Conservation (phyloP, 2,329 filamentous ascomycete species). For the Colletotrichum camelliae region DNA sequence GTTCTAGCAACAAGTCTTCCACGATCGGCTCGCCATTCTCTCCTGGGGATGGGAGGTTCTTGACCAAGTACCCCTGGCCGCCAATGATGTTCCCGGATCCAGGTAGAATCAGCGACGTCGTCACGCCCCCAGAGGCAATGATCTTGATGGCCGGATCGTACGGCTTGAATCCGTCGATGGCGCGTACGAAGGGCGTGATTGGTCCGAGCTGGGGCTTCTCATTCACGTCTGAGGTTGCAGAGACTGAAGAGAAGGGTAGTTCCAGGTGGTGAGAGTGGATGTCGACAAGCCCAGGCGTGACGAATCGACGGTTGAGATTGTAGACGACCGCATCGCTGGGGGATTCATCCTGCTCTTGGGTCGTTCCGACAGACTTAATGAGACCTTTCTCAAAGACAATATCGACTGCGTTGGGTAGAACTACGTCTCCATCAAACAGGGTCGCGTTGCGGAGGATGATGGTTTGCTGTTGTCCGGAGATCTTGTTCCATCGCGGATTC, state of each 20-base stretch:
- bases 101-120: conserved; percentile 46
- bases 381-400: conserved; percentile 40
- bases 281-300: conserved; percentile 49
- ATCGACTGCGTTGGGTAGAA: conserved; percentile 37
- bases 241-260: conserved; percentile 35
- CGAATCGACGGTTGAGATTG: conserved; percentile 40
- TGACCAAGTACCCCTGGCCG: conserved; percentile 46
- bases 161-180: conserved; percentile 36
- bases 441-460: conserved; percentile 43
- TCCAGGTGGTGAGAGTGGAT: conserved; percentile 49
- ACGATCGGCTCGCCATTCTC: conserved; percentile 40
- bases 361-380: conserved; percentile 22
- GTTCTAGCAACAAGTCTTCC: conserved; percentile 45
- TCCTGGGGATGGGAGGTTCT: conserved; percentile 40
- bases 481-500: not conserved
- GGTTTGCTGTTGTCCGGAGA: not conserved
- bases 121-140: conserved; percentile 48
- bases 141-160: conserved; percentile 41
- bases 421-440: conserved; percentile 45
- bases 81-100: conserved; percentile 49
- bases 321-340: conserved; percentile 23
- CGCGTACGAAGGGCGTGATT: conserved; percentile 40
- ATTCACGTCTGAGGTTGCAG: conserved; percentile 38
- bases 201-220: conserved; percentile 37
- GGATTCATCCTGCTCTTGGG: not conserved